Percentiles rank a stretch among this genome's conserved stretches.
phyloP scores from a whole-genome alignment of 106 monocot genomes.

The Acorus calamus region DNA sequence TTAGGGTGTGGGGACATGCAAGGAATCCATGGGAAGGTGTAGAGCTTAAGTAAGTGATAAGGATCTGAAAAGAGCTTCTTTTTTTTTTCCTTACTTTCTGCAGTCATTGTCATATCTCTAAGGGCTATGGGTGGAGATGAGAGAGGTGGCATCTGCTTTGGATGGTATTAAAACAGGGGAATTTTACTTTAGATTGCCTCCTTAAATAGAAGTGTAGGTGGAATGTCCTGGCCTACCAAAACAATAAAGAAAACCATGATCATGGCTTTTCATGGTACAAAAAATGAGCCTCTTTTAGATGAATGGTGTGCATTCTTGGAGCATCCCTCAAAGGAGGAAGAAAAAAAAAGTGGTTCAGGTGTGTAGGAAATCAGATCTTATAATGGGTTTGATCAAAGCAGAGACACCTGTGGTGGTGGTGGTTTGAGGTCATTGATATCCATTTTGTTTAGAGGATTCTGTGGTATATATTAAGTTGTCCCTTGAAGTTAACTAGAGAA shows the following conservation, averaged over 20 bases:
- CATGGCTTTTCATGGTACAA: background rate
- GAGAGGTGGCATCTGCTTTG: background rate
- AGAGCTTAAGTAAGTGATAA: slow-evolving; percentile 3
- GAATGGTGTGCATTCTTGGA: slow-evolving; percentile 7
- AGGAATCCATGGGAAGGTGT: slow-evolving; percentile 8
- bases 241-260: slow-evolving; percentile 2
- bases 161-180: background rate
- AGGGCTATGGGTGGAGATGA: background rate
- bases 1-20: slow-evolving; percentile 4
- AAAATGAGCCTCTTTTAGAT: background rate
- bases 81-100: background rate
- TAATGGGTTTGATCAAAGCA: too few species aligned
- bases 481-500: too few species aligned
- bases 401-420: too few species aligned
- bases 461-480: too few species aligned
- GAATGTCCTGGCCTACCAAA: slow-evolving; percentile 21
- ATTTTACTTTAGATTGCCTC: background rate
- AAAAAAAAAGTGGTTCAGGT: background rate
- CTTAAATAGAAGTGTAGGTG: slow-evolving; percentile 1
- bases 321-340: slow-evolving; percentile 12
- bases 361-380: too few species aligned
- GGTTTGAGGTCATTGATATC: too few species aligned
- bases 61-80: background rate
- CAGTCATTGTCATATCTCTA: slow-evolving; percentile 12
- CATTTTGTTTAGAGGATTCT: too few species aligned